These are phyloP conservation scores for Claviceps sp. DNA, from an alignment of 2,329 filamentous ascomycete species.

Conservation along the genomic window DNA sequence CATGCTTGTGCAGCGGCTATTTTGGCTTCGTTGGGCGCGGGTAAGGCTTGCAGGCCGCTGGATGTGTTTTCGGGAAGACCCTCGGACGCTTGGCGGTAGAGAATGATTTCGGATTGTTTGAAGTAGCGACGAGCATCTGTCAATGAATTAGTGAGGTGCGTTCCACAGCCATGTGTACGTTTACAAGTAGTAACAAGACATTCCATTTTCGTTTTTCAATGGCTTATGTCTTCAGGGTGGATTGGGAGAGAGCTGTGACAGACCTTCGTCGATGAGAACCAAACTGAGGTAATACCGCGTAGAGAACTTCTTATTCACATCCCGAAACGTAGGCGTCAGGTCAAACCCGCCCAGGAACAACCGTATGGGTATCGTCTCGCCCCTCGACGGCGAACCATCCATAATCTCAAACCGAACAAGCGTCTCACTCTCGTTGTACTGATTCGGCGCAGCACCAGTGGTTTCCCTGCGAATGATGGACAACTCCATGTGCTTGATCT, in stretches of 20 bases:
- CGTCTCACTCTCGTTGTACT: constrained; percentile 99
- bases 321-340: constrained; percentile 91
- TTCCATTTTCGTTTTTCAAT: too few species aligned
- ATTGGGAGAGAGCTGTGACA: constrained; percentile 11
- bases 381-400: constrained; percentile 95
- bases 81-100: constrained; percentile 71
- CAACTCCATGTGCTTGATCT: constrained; percentile 99
- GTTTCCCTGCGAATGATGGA: constrained; percentile 96
- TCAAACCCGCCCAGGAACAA: constrained; percentile 97
- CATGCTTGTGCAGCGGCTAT: constrained; percentile 25
- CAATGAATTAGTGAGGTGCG: background rate
- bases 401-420: constrained; percentile 98
- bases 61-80: constrained; percentile 19
- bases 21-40: constrained; percentile 31
- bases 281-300: constrained; percentile 95
- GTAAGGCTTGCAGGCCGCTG: constrained; percentile 27
- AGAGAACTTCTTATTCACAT: constrained; percentile 99
- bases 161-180: too few species aligned
- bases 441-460: constrained; percentile 89
- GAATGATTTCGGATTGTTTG: constrained; percentile 96
- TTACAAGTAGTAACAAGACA: too few species aligned
- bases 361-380: constrained; percentile 88
- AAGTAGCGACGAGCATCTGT: constrained; percentile 91
- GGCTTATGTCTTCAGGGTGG: too few species aligned
- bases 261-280: constrained; percentile 89